These are phyloP conservation scores for Ganoderma leucocontextum DNA, from an alignment of 1,284 basidiomycete genomes.

Conservation along the genomic window DNA sequence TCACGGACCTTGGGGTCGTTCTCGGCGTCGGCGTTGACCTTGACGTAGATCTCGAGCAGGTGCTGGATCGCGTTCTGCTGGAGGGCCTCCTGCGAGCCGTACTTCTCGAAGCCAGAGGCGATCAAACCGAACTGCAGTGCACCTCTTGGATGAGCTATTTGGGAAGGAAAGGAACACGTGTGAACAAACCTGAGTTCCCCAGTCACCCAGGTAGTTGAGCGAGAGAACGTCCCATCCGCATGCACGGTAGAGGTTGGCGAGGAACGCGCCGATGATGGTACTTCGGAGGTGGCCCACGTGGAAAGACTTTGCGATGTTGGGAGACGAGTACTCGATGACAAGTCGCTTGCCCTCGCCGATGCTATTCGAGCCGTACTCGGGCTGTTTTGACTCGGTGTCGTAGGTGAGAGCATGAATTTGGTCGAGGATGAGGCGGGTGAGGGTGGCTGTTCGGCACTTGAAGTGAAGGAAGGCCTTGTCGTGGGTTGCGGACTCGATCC, in stretches of 20 bases:
- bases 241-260: constrained; percentile 91
- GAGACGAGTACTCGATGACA: constrained; percentile 92
- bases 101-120: constrained; percentile 92
- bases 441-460: constrained; percentile 72
- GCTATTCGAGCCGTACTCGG: constrained; percentile 79
- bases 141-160: not conserved
- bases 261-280: constrained; percentile 97
- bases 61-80: constrained; percentile 94
- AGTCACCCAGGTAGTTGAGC: constrained; percentile 96
- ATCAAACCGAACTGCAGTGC: constrained; percentile 79
- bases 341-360: constrained; percentile 85
- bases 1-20: constrained; percentile 79
- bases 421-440: constrained; percentile 81
- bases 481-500: constrained; percentile 70
- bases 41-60: constrained; percentile 94
- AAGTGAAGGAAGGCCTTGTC: constrained; percentile 89
- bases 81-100: constrained; percentile 87
- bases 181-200: constrained; percentile 83
- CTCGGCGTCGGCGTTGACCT: constrained; percentile 89
- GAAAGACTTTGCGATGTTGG: constrained; percentile 99
- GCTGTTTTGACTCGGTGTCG: constrained; percentile 56
- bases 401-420: constrained; percentile 85
- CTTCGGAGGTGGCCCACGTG: constrained; percentile 97
- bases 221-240: constrained; percentile 93
- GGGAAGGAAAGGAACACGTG: not conserved